These are phyloP conservation scores for Cladosporium oxysporum DNA, from an alignment of 2,329 filamentous ascomycete genomes.

Conservation along the genomic window DNA sequence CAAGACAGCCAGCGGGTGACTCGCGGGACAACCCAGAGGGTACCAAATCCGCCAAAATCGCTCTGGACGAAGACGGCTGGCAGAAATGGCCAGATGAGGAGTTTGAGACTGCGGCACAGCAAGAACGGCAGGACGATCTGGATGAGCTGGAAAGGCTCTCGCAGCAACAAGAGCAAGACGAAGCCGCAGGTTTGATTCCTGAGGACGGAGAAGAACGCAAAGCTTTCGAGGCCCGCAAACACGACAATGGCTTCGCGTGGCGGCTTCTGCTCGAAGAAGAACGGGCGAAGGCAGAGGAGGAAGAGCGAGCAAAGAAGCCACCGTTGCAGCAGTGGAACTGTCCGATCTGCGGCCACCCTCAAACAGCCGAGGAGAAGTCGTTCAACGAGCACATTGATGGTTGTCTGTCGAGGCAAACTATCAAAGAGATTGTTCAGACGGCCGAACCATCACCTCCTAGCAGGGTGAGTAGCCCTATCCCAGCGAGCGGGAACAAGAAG, in stretches of 20 bases:
- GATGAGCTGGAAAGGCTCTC: constrained; percentile 63
- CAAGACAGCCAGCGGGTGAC: constrained; percentile 29
- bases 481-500: neutral
- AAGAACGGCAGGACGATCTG: constrained; percentile 62
- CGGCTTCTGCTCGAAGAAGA: constrained; percentile 36
- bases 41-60: constrained; percentile 27
- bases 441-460: constrained; percentile 5
- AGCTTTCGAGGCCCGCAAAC: constrained; percentile 28
- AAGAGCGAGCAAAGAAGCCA: constrained; percentile 27
- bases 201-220: constrained; percentile 24
- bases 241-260: constrained; percentile 38
- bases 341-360: constrained; percentile 79
- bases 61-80: constrained; percentile 57
- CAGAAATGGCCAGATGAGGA: constrained; percentile 70
- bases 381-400: constrained; percentile 94
- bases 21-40: constrained; percentile 34
- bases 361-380: constrained; percentile 68
- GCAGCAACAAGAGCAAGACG: constrained; percentile 53
- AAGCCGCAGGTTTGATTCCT: neutral
- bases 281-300: constrained; percentile 25
- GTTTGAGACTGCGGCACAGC: constrained; percentile 62
- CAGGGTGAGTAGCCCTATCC: neutral
- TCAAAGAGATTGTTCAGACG: constrained; percentile 69
- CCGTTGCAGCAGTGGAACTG: constrained; percentile 69
- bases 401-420: constrained; percentile 82